A percentile compares a stretch with the other conserved stretches of the same genome.
Evolutionary conservation across 2,329 filamentous ascomycete species (phyloP).

Genomic region (Fusarium abutilonis): DNA sequence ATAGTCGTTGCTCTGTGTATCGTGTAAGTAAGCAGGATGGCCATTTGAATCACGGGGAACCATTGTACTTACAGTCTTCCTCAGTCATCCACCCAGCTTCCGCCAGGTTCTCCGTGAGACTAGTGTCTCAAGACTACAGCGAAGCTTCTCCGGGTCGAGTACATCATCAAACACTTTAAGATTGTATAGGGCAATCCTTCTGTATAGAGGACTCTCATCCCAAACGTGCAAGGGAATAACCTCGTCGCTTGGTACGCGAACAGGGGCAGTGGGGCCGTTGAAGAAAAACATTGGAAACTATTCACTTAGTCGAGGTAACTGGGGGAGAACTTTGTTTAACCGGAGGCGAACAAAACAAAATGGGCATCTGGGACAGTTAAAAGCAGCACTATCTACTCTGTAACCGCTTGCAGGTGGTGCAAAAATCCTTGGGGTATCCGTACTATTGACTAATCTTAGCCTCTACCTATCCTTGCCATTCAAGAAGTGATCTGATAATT

Average conservation of each 20-base stretch:
- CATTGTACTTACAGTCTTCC: background rate
- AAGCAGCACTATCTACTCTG: no score
- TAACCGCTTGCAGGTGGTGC: no score
- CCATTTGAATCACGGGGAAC: no score
- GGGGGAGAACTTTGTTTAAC: background rate
- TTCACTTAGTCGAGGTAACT: background rate
- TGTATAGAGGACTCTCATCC: conserved; percentile 14
- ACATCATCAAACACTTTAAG: conserved; percentile 20
- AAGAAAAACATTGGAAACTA: background rate
- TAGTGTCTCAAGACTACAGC: conserved; percentile 14
- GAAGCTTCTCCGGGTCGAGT: conserved; percentile 19
- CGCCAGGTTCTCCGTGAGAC: background rate
- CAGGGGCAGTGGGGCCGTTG: background rate
- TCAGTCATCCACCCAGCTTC: background rate
- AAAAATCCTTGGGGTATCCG: no score
- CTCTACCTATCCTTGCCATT: no score
- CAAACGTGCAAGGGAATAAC: background rate
- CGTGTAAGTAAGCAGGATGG: no score
- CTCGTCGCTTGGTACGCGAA: background rate
- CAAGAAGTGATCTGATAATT: no score
- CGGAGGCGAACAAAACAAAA: no score
- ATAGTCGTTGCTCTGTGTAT: no score
- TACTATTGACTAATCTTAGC: no score
- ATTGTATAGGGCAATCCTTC: conserved; percentile 20
- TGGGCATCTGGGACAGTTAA: no score